Percentiles rank a stretch among this genome's conserved stretches.
phyloP scores from a whole-genome alignment of 345 rosid genomes.

The Turritis glabra region DNA sequence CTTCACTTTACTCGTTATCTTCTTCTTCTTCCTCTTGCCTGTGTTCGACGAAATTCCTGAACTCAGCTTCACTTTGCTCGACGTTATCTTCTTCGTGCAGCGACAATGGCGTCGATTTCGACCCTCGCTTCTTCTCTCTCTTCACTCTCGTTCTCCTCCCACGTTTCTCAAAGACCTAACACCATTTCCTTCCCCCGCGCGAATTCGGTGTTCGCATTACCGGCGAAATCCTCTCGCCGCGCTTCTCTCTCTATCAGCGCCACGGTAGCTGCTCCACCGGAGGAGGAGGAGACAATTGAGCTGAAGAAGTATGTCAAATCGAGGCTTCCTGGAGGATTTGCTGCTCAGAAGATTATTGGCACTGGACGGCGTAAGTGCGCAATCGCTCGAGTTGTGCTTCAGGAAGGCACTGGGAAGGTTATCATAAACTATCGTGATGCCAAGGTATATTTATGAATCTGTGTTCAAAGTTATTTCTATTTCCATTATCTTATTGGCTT shows the following conservation, averaged over 20 bases:
- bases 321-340: constrained; percentile 91
- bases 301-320: constrained; percentile 76
- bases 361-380: constrained; percentile 95
- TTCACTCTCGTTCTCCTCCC: constrained; percentile 81
- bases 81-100: constrained; percentile 6
- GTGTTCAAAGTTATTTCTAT: too few relatives aligned
- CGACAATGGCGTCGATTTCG: constrained; percentile 59
- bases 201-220: constrained; percentile 38
- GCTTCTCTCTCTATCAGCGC: constrained; percentile 52
- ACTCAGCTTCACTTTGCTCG: not conserved
- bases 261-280: constrained; percentile 46
- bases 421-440: constrained; percentile 88
- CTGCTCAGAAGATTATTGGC: constrained; percentile 81
- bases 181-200: constrained; percentile 41
- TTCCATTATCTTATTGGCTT: not conserved
- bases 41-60: not conserved
- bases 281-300: constrained; percentile 49
- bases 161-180: constrained; percentile 55
- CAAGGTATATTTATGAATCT: constrained; percentile 42
- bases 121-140: constrained; percentile 66
- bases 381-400: constrained; percentile 88
- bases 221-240: constrained; percentile 37
- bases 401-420: constrained; percentile 88
- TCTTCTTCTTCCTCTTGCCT: constrained; percentile 14
- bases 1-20: constrained; percentile 16